These are phyloP conservation scores for Thermothielavioides terrestris DNA, from an alignment of 495 filamentous ascomycete species.

Conservation along the genomic window DNA sequence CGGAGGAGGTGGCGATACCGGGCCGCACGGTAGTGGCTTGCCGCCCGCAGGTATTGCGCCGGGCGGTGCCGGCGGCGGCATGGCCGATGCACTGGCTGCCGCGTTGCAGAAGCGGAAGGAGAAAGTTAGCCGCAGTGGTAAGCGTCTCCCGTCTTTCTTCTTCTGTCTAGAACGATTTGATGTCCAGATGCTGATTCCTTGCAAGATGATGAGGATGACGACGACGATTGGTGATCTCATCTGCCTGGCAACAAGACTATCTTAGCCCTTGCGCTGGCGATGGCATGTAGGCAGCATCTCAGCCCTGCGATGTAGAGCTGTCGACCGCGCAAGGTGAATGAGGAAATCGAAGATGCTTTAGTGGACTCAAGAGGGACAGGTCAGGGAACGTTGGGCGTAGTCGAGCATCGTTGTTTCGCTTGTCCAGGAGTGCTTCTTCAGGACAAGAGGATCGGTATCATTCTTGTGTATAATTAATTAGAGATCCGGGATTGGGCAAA, in stretches of 20 bases:
- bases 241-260: not conserved
- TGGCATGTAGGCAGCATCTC: no score
- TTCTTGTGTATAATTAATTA: conserved; percentile 9
- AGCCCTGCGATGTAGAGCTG: no score
- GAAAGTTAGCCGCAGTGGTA: conserved; percentile 87
- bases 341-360: no score
- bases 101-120: conserved; percentile 72
- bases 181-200: conserved; percentile 16
- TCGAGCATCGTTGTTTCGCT: not conserved
- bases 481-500: no score
- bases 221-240: conserved; percentile 59
- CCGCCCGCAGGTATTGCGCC: conserved; percentile 42
- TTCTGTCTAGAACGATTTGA: conserved; percentile 12
- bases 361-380: not conserved
- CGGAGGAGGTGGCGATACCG: conserved; percentile 47
- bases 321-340: no score
- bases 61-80: conserved; percentile 44
- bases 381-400: not conserved
- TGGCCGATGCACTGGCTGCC: conserved; percentile 75
- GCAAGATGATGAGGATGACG: conserved; percentile 77
- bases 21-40: conserved; percentile 47
- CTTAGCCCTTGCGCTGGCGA: no score
- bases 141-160: conserved; percentile 33
- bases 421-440: not conserved
- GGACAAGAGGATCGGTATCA: not conserved